Base-by-base conservation (phyloP, 169 alveolate species). In the Eimeria falciformis region DNA sequence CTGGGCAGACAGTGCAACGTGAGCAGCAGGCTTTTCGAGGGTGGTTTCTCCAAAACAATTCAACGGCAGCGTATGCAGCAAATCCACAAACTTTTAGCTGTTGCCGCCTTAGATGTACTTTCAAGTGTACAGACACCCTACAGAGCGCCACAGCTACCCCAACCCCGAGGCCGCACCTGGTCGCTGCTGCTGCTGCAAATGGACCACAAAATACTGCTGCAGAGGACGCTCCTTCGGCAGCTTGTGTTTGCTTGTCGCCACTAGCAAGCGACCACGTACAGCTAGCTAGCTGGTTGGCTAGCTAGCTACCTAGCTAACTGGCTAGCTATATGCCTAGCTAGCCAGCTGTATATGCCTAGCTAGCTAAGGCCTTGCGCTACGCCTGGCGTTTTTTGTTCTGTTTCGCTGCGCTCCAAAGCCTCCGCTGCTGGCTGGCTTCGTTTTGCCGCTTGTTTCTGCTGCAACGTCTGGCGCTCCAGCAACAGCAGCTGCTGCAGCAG, bases 401-500 rank as follows among this genome's bases (percentile, higher is more conserved):
- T 12, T 73, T 45, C 84, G 37, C 12, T 43, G 21, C 2, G 65
- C 84, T 62, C 65, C 84, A n/a, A 73, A 7, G 65, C 18, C 12
- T 33, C 1, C 33, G 40, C 65, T 45, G 62, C 56, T 37, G 56
- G 65, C 84, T 12, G 55, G n/a, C 55, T 23, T 71, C 2, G 21
- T 43, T 40, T 73, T 73, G 47, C 45, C 56, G 43, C 40, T 33
- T 5, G 56, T 43, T 40, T 71, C 82, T 29, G 27, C 27, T 6
- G 55, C 56, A 14, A 17, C 23, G 29, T 37, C 82, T 14, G 58
- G 40, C 2, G 84, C 21, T 6, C 43, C 84, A 21, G 65, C 84
- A 1, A 27, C 84, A 73, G 65, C 84, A 73, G 84, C 84, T 1
- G 84, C 84, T 5, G 84, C 84, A 43, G 84, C 84, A 25, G 84